Conservation (phyloP, 345 rosid genomes). For the Eutrema yunnanense region DNA sequence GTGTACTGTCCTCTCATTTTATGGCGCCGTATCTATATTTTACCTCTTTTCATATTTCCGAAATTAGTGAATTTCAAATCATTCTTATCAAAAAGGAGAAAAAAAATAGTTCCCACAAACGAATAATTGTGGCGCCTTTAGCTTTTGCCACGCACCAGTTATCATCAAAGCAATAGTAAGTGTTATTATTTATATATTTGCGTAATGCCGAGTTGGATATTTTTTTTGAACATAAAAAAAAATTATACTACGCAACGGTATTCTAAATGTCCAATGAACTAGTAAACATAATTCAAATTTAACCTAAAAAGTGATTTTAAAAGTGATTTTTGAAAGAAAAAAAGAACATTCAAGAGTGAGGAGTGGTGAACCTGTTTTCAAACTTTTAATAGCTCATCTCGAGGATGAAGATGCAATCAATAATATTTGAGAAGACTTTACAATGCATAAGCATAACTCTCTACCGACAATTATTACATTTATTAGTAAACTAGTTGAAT, state of each 20-base stretch:
- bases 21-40: neutral
- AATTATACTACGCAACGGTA: neutral
- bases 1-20: neutral
- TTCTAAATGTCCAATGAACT: neutral
- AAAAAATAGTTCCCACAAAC: neutral
- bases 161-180: neutral
- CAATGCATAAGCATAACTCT: neutral
- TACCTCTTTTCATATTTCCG: neutral
- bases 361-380: conserved; percentile 3
- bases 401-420: conserved; percentile 1
- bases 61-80: neutral
- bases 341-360: neutral
- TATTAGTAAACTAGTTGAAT: neutral
- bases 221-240: neutral
- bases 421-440: neutral
- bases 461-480: neutral
- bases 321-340: neutral
- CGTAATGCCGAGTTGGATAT: neutral
- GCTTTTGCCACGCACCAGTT: neutral
- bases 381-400: neutral
- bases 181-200: neutral
- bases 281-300: neutral
- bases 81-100: neutral
- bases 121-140: neutral
- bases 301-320: neutral